A percentile compares a stretch with the other conserved stretches of the same genome.
phyloP scores from a whole-genome alignment of 1,284 basidiomycete species.

The Apiotrichum sp. region DNA sequence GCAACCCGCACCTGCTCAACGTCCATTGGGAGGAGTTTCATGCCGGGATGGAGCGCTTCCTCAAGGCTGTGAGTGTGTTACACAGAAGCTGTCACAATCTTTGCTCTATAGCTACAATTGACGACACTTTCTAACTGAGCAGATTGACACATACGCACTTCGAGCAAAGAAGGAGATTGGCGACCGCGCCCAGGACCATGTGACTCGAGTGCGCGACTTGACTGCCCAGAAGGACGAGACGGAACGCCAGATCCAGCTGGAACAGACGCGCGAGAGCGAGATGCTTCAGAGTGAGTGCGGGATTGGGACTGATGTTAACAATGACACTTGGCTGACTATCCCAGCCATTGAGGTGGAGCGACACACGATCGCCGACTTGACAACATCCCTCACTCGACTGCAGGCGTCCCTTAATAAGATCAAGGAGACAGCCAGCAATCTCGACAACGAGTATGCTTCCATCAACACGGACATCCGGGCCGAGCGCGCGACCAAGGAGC shows the following conservation, averaged over 20 bases:
- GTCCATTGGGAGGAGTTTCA: conserved; percentile 39
- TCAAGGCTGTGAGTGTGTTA: conserved; percentile 27
- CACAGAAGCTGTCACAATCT: neutral
- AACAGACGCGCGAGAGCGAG: conserved; percentile 38
- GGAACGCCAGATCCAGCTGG: conserved; percentile 35
- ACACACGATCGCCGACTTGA: conserved; percentile 29
- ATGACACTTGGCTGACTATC: neutral
- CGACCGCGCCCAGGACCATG: conserved; percentile 28
- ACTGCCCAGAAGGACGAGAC: conserved; percentile 36
- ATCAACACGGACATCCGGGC: conserved; percentile 27
- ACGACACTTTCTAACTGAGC: neutral
- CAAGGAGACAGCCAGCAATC: conserved; percentile 27
- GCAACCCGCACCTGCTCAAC: conserved; percentile 10
- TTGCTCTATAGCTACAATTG: neutral
- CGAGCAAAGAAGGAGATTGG: conserved; percentile 37
- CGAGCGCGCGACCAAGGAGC: conserved; percentile 56
- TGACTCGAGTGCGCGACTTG: conserved; percentile 24
- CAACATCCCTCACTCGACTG: conserved; percentile 26
- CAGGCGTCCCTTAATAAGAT: conserved; percentile 32
- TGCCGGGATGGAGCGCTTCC: conserved; percentile 32
- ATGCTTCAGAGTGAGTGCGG: conserved; percentile 39
- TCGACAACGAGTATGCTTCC: conserved; percentile 32
- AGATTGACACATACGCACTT: conserved; percentile 39
- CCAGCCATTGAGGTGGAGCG: conserved; percentile 40
- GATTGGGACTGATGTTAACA: too few species aligned